Evolutionary conservation across 139 green algal genomes (phyloP).

Genomic region (Chara braunii): DNA sequence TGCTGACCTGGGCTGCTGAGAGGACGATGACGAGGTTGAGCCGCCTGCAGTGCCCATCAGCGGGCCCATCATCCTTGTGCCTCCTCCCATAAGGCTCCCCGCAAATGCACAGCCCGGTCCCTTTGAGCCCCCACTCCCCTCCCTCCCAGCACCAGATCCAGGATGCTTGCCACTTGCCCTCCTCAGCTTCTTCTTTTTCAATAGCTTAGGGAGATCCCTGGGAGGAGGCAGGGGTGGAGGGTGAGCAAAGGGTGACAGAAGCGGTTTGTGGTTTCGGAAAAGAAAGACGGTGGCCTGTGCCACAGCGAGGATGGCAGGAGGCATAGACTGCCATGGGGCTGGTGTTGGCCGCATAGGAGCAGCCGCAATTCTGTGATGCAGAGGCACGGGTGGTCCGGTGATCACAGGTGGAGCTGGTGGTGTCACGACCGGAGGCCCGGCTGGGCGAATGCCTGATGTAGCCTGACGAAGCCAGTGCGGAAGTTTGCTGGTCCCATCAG

Average conservation of each 20-base stretch:
- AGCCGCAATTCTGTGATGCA: background rate
- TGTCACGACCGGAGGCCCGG: too few relatives aligned
- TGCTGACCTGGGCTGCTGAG: constrained; percentile 1
- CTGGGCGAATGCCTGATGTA: too few relatives aligned
- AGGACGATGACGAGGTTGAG: constrained; percentile 25
- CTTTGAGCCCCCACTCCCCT: too few relatives aligned
- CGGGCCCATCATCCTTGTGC: too few relatives aligned
- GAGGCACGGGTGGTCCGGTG: background rate
- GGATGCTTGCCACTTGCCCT: too few relatives aligned
- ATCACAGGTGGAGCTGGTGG: too few relatives aligned
- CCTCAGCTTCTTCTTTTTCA: constrained; percentile 8
- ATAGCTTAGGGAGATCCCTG: constrained; percentile 8
- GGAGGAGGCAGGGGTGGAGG: background rate
- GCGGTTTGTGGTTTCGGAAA: background rate
- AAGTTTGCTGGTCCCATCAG: too few relatives aligned
- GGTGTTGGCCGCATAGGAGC: background rate
- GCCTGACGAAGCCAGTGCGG: too few relatives aligned
- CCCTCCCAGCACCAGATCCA: too few relatives aligned
- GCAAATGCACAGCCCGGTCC: too few relatives aligned
- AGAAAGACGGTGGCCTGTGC: background rate
- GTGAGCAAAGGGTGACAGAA: constrained; percentile 13
- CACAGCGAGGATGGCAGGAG: background rate
- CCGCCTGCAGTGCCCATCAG: too few relatives aligned
- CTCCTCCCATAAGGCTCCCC: too few relatives aligned
- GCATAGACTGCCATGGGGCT: background rate